Evolutionary conservation across 2,329 filamentous ascomycete species (phyloP).

Genomic region (Aureobasidium sp.): DNA sequence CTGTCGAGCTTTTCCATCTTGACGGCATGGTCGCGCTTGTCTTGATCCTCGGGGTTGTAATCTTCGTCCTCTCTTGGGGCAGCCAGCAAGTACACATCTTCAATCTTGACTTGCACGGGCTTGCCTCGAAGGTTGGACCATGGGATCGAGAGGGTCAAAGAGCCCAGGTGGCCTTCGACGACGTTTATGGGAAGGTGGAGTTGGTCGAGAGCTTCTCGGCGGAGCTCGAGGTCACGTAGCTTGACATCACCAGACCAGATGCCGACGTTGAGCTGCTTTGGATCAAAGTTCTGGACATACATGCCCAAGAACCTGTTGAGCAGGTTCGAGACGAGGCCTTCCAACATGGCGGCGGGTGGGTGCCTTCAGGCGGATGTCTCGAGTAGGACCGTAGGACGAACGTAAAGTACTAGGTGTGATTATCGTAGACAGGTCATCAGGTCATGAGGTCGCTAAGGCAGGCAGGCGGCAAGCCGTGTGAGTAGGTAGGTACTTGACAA

Average conservation of each 20-base stretch:
- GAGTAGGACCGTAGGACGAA: neutral
- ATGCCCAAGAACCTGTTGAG: slow-evolving; percentile 99
- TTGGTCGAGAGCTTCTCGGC: slow-evolving; percentile 91
- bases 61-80: slow-evolving; percentile 92
- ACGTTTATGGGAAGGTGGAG: slow-evolving; percentile 95
- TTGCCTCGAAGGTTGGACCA: slow-evolving; percentile 96
- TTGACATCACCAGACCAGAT: slow-evolving; percentile 99
- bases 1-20: slow-evolving; percentile 99
- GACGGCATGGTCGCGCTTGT: slow-evolving; percentile 73
- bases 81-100: slow-evolving; percentile 92
- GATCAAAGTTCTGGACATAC: slow-evolving; percentile 99
- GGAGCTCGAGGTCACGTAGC: slow-evolving; percentile 82
- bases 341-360: slow-evolving; percentile 67
- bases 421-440: slow-evolving; percentile 13
- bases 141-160: slow-evolving; percentile 86
- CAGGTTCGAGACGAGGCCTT: slow-evolving; percentile 91
- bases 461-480: neutral
- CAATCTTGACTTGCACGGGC: slow-evolving; percentile 88
- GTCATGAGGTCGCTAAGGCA: neutral
- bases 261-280: slow-evolving; percentile 92
- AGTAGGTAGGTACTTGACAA: neutral
- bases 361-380: slow-evolving; percentile 59
- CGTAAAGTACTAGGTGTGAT: neutral
- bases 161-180: slow-evolving; percentile 84
- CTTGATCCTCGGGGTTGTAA: slow-evolving; percentile 89